These are phyloP conservation scores for Colletotrichum chlorophyti DNA, from an alignment of 2,329 filamentous ascomycete genomes.

Conservation along the genomic window DNA sequence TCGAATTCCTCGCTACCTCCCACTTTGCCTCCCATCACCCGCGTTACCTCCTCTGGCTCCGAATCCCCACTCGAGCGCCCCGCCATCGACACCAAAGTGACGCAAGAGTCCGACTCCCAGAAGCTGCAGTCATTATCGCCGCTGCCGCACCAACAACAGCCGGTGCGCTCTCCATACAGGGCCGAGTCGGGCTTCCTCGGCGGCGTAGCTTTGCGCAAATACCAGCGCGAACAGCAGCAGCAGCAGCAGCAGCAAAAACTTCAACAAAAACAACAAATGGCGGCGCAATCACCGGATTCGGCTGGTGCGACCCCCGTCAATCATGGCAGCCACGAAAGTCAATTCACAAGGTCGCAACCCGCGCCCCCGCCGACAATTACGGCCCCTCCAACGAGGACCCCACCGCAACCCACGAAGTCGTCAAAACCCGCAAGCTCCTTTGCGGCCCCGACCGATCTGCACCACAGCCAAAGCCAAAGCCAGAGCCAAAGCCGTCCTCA, in stretches of 20 bases:
- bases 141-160: conserved; percentile 36
- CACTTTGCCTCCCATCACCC: conserved; percentile 57
- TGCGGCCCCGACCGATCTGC: conserved; percentile 56
- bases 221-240: conserved; percentile 47
- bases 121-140: too few relatives aligned
- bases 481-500: conserved; percentile 1
- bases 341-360: conserved; percentile 38
- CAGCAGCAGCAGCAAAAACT: conserved; percentile 31
- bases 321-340: conserved; percentile 33
- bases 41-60: conserved; percentile 52
- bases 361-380: conserved; percentile 45
- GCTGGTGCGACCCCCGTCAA: neutral
- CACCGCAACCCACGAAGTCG: conserved; percentile 37
- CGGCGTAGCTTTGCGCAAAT: conserved; percentile 60
- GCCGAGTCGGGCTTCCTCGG: conserved; percentile 59
- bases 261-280: conserved; percentile 21
- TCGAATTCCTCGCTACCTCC: conserved; percentile 49
- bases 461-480: conserved; percentile 32
- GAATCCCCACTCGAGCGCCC: conserved; percentile 23
- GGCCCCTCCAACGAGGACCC: conserved; percentile 38
- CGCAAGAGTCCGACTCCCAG: conserved; percentile 15
- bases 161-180: conserved; percentile 42
- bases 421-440: conserved; percentile 50
- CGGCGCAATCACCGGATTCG: conserved; percentile 16
- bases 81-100: conserved; percentile 26